Conservation (phyloP, 768 basidiomycete genomes). For the Daedaleopsis nitida region DNA sequence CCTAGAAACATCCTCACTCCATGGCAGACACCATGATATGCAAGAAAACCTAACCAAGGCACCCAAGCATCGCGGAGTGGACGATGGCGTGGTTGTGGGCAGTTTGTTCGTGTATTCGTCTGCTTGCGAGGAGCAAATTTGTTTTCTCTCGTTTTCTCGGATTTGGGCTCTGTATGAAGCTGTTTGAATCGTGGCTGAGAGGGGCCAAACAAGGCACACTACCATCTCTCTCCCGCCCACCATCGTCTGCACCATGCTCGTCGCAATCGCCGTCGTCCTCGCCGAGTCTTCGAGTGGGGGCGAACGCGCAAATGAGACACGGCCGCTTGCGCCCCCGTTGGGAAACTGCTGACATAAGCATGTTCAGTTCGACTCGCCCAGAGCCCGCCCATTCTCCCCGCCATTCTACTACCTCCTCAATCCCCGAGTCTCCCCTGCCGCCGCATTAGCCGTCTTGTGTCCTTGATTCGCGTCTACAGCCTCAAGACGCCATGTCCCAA, state of each 20-base stretch:
- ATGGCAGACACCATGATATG: background rate
- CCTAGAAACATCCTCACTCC: too few relatives aligned
- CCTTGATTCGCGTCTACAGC: background rate
- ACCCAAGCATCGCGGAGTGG: background rate
- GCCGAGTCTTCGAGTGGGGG: background rate
- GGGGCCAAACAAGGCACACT: slow-evolving; percentile 40
- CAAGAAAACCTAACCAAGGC: background rate
- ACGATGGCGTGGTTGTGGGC: slow-evolving; percentile 22
- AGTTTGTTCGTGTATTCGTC: slow-evolving; percentile 38
- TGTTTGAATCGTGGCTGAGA: slow-evolving; percentile 49
- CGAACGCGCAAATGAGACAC: slow-evolving; percentile 9
- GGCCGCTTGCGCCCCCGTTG: slow-evolving; percentile 31
- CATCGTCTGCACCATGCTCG: slow-evolving; percentile 10
- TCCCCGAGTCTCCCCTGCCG: background rate
- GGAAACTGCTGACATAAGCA: slow-evolving; percentile 34
- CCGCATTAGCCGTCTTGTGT: background rate
- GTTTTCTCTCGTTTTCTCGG: slow-evolving; percentile 76
- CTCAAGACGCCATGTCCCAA: slow-evolving; percentile 37
- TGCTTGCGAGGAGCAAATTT: slow-evolving; percentile 44
- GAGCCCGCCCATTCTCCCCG: slow-evolving; percentile 25
- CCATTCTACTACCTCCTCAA: slow-evolving; percentile 15
- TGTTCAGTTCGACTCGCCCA: slow-evolving; percentile 20
- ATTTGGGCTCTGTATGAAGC: slow-evolving; percentile 71
- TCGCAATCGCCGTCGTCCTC: slow-evolving; percentile 13
- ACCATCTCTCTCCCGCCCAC: slow-evolving; percentile 3